phyloP scores from a whole-genome alignment of 116 monocot species.

The Papilionanthe hybrid region DNA sequence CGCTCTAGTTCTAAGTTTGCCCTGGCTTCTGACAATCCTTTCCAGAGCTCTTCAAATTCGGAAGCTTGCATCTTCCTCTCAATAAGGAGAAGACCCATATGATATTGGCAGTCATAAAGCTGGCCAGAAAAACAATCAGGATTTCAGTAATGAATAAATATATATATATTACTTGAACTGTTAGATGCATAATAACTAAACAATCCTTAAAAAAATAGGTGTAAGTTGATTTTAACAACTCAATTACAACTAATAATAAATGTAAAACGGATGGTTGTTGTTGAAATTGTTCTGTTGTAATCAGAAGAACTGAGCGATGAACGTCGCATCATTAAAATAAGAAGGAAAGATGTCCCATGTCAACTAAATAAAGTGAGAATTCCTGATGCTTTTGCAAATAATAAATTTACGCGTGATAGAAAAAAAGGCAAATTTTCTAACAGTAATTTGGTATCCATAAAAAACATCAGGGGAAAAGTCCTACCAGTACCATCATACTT shows the following conservation, averaged over 20 bases:
- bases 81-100: conserved; percentile 94
- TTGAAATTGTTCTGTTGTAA: not conserved
- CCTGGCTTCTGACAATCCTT: conserved; percentile 46
- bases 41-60: conserved; percentile 57
- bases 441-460: not conserved
- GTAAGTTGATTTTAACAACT: not conserved
- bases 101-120: conserved; percentile 94
- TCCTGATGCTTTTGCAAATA: not conserved
- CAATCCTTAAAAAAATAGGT: not conserved
- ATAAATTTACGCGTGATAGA: not conserved
- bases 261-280: not conserved
- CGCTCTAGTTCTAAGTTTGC: conserved; percentile 78
- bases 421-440: not conserved
- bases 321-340: not conserved
- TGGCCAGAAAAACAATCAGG: conserved; percentile 14
- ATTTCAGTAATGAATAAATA: not conserved
- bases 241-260: not conserved
- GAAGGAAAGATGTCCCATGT: not conserved
- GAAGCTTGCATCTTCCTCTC: conserved; percentile 83
- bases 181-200: not conserved
- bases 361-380: not conserved
- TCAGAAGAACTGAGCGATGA: not conserved
- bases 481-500: not conserved
- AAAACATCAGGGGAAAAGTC: not conserved
- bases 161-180: not conserved